phyloP scores from a whole-genome alignment of 2,329 filamentous ascomycete genomes.

The Alternaria novae-zelandiae region DNA sequence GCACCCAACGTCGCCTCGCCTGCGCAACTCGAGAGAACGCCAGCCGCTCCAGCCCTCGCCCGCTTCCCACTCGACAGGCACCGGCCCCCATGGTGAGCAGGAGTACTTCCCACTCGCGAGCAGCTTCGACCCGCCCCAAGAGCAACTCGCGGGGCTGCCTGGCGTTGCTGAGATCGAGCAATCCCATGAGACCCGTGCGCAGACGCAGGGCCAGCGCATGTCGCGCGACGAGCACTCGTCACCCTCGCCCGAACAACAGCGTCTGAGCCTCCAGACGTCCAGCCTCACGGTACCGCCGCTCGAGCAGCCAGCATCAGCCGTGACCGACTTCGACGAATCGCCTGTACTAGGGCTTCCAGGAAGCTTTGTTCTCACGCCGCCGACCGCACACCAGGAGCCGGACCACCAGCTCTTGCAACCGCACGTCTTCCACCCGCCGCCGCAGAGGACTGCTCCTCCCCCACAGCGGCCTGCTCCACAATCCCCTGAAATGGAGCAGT shows the following conservation, averaged over 20 bases:
- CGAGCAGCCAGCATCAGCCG: conserved; percentile 41
- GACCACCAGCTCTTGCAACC: conserved; percentile 37
- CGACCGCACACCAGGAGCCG: conserved; percentile 21
- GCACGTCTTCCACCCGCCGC: conserved; percentile 32
- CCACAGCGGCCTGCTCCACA: conserved; percentile 13
- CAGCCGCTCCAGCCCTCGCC: conserved; percentile 38
- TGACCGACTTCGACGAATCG: conserved; percentile 63
- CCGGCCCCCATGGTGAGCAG: conserved; percentile 28
- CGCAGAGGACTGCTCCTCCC: conserved; percentile 14
- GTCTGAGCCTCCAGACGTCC: conserved; percentile 37
- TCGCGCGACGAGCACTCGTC: conserved; percentile 14
- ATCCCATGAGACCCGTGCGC: conserved; percentile 5
- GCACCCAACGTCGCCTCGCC: conserved; percentile 40
- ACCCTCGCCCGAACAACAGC: conserved; percentile 17
- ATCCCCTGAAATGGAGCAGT: conserved; percentile 40
- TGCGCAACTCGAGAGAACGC: conserved; percentile 44
- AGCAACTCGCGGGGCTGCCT: conserved; percentile 2
- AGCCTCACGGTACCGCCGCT: conserved; percentile 36
- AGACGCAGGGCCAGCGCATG: conserved; percentile 12
- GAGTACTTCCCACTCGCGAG: conserved; percentile 32
- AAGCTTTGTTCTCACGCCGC: conserved; percentile 57
- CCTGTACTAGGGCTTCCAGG: conserved; percentile 72
- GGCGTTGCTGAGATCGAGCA: conserved; percentile 5
- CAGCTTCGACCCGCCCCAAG: conserved; percentile 19
- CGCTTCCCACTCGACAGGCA: conserved; percentile 22